Conservation (phyloP, 2,329 filamentous ascomycete species). For the Hypocrella siamensis region DNA sequence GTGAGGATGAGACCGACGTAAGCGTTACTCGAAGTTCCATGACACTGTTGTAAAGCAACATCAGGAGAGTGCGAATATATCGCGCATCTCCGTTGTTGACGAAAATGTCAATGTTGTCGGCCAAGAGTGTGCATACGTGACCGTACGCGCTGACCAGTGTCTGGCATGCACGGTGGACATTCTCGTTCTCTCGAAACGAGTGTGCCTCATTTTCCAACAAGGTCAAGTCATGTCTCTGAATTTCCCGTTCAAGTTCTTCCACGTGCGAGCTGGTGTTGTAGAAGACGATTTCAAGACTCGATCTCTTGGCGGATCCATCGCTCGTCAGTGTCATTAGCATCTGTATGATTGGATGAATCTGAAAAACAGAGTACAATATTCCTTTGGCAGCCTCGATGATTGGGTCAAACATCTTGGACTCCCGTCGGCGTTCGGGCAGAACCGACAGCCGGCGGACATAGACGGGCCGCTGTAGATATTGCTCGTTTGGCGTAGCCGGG, state of each 20-base stretch:
- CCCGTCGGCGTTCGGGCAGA: conserved; percentile 45
- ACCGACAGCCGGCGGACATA: conserved; percentile 49
- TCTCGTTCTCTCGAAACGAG: conserved; percentile 41
- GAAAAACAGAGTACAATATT: conserved; percentile 50
- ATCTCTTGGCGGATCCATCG: conserved; percentile 43
- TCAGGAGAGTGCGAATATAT: conserved; percentile 48
- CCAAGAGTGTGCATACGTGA: conserved; percentile 45
- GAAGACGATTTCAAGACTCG: conserved; percentile 50
- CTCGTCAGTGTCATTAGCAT: conserved; percentile 46
- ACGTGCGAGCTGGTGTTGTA: conserved; percentile 54
- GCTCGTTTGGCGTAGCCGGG: conserved; percentile 44
- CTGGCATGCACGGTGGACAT: conserved; percentile 45
- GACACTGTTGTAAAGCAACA: conserved; percentile 50
- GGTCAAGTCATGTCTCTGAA: conserved; percentile 42
- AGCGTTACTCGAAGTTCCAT: conserved; percentile 48
- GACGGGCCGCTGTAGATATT: conserved; percentile 39
- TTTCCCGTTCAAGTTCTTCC: conserved; percentile 48
- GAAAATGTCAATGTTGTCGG: conserved; percentile 46
- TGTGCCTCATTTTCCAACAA: conserved; percentile 30
- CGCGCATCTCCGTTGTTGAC: conserved; percentile 50
- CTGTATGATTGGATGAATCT: conserved; percentile 53
- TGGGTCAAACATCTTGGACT: conserved; percentile 44
- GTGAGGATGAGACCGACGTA: conserved; percentile 15
- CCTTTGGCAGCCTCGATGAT: conserved; percentile 50
- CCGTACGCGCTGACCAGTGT: conserved; percentile 50